Conservation (phyloP, 352 stramenopile species). For the Phytopythium sindhum region DNA sequence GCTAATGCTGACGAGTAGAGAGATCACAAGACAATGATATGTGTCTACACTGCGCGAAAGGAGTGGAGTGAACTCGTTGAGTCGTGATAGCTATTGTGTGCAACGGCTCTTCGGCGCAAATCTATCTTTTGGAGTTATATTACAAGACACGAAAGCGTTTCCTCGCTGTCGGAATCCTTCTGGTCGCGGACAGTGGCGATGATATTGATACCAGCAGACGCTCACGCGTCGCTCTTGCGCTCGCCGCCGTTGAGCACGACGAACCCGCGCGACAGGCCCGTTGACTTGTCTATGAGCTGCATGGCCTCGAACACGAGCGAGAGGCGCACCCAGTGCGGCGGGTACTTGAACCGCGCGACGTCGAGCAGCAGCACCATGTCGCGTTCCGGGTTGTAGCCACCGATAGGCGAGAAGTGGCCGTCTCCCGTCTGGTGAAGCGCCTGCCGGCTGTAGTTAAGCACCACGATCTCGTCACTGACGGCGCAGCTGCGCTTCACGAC, state of each 20-base stretch:
- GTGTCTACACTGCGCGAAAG: too few species aligned
- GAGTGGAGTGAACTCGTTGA: too few species aligned
- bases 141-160: neutral
- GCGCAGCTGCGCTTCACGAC: constrained; percentile 76
- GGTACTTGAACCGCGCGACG: constrained; percentile 95
- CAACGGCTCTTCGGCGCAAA: neutral
- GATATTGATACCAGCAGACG: neutral
- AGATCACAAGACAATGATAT: too few species aligned
- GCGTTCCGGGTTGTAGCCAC: constrained; percentile 88
- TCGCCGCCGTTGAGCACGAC: constrained; percentile 19
- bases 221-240: neutral
- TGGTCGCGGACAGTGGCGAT: neutral
- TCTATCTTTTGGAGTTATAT: neutral
- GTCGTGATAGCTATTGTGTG: too few species aligned
- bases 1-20: too few species aligned
- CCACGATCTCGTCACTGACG: constrained; percentile 81
- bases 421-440: constrained; percentile 92
- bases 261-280: constrained; percentile 34
- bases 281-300: constrained; percentile 44
- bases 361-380: constrained; percentile 96
- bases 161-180: neutral
- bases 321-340: constrained; percentile 82
- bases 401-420: constrained; percentile 97
- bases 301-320: constrained; percentile 50
- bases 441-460: constrained; percentile 91